Percentiles rank a stretch among this genome's conserved stretches.
phyloP scores from a whole-genome alignment of 2,329 filamentous ascomycete species.

The Fusarium tricinctum region DNA sequence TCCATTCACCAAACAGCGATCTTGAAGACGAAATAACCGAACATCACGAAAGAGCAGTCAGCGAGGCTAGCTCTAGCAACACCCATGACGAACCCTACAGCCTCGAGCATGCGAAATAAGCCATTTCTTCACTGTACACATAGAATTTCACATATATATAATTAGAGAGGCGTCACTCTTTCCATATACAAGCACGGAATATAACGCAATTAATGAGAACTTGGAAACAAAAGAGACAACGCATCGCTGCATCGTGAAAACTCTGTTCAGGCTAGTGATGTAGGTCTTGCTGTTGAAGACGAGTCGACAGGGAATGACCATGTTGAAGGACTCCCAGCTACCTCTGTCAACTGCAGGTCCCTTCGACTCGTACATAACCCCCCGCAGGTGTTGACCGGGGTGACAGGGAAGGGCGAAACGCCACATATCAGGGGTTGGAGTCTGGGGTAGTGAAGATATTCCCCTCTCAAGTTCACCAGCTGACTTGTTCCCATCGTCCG shows the following conservation, averaged over 20 bases:
- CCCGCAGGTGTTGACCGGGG: slow-evolving; percentile 34
- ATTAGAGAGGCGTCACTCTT: slow-evolving; percentile 16
- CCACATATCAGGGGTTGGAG: slow-evolving; percentile 16
- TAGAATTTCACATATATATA: slow-evolving; percentile 28
- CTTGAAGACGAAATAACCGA: slow-evolving; percentile 42
- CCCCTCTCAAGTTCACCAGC: slow-evolving; percentile 4
- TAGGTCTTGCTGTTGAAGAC: neutral
- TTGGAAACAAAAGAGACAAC: neutral
- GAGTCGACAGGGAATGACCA: neutral
- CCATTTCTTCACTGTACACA: slow-evolving; percentile 9
- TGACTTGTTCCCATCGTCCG: slow-evolving; percentile 10
- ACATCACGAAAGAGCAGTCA: slow-evolving; percentile 48
- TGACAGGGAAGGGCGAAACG: slow-evolving; percentile 33
- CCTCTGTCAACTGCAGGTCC: slow-evolving; percentile 3
- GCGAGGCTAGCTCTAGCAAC: slow-evolving; percentile 47
- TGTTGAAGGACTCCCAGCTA: slow-evolving; percentile 4
- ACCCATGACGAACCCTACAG: slow-evolving; percentile 36
- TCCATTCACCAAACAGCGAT: slow-evolving; percentile 26
- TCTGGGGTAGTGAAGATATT: slow-evolving; percentile 23
- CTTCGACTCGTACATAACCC: slow-evolving; percentile 15
- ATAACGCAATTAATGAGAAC: slow-evolving; percentile 21
- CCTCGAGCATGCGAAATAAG: slow-evolving; percentile 42
- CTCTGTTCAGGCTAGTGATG: neutral
- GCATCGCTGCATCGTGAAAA: slow-evolving; percentile 15
- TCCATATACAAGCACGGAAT: slow-evolving; percentile 11